phyloP scores from a whole-genome alignment of 345 rosid genomes.

The Ceriops tagal region DNA sequence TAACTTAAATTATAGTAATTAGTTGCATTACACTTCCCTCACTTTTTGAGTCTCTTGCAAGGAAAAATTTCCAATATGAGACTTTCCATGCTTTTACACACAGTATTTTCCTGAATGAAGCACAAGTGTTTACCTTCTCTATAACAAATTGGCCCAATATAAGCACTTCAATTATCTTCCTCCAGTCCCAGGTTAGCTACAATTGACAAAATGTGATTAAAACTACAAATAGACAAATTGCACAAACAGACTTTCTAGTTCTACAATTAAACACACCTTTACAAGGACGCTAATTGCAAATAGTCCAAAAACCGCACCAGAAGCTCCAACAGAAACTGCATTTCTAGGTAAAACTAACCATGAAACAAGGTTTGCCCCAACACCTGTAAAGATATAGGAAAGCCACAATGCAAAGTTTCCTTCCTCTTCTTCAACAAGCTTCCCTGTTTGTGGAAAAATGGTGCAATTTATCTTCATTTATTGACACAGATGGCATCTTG shows the following conservation, averaged over 20 bases:
- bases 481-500: constrained; percentile 1
- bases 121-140: constrained; percentile 52
- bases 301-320: constrained; percentile 90
- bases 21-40: background rate
- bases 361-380: constrained; percentile 85
- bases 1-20: background rate
- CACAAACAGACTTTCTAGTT: constrained; percentile 3
- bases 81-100: background rate
- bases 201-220: constrained; percentile 13
- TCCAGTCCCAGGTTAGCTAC: constrained; percentile 96
- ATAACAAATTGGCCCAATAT: constrained; percentile 89
- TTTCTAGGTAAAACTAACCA: constrained; percentile 91
- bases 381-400: constrained; percentile 73
- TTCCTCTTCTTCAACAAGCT: constrained; percentile 95
- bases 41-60: background rate
- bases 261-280: constrained; percentile 44
- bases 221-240: constrained; percentile 2
- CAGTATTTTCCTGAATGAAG: background rate
- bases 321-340: constrained; percentile 88
- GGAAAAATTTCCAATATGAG: background rate
- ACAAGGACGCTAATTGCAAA: constrained; percentile 88
- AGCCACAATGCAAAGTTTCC: constrained; percentile 79
- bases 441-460: constrained; percentile 45
- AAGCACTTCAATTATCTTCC: constrained; percentile 92
- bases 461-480: constrained; percentile 18